Conservation (phyloP, 768 basidiomycete species). For the Crepidotus variabilis region DNA sequence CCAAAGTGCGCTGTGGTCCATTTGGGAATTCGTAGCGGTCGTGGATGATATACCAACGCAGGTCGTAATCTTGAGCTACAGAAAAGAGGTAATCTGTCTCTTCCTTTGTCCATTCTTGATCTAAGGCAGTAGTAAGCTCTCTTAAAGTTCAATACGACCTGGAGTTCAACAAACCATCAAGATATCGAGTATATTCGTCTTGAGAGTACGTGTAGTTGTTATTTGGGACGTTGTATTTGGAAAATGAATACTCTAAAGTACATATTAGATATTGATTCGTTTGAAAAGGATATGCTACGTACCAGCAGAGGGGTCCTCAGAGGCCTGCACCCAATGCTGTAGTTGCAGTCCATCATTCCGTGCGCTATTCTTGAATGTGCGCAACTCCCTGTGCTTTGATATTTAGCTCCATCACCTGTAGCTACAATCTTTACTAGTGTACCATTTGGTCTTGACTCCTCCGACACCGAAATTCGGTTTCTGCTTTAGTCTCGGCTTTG, state of each 20-base stretch:
- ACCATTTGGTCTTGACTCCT: slow-evolving; percentile 69
- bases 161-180: slow-evolving; percentile 51
- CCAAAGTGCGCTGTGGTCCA: slow-evolving; percentile 56
- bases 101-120: slow-evolving; percentile 85
- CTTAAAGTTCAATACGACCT: neutral
- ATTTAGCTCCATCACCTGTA: neutral
- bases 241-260: slow-evolving; percentile 69
- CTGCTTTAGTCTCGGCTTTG: slow-evolving; percentile 83
- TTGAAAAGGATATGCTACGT: slow-evolving; percentile 13
- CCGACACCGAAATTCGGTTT: slow-evolving; percentile 69
- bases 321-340: slow-evolving; percentile 78
- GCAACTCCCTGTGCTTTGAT: slow-evolving; percentile 62
- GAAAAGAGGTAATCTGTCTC: slow-evolving; percentile 92
- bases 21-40: slow-evolving; percentile 82
- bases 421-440: slow-evolving; percentile 16
- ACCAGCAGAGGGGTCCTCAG: slow-evolving; percentile 54
- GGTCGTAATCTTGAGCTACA: slow-evolving; percentile 77
- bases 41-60: slow-evolving; percentile 83
- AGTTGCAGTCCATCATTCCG: slow-evolving; percentile 67
- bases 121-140: slow-evolving; percentile 29
- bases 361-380: slow-evolving; percentile 69
- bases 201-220: slow-evolving; percentile 70
- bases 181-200: slow-evolving; percentile 80
- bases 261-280: neutral
- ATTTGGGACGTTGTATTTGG: slow-evolving; percentile 74